These are phyloP conservation scores for Zopfochytrium polystomum DNA, from an alignment of 371 early-diverging fungal genomes.

Conservation along the genomic window DNA sequence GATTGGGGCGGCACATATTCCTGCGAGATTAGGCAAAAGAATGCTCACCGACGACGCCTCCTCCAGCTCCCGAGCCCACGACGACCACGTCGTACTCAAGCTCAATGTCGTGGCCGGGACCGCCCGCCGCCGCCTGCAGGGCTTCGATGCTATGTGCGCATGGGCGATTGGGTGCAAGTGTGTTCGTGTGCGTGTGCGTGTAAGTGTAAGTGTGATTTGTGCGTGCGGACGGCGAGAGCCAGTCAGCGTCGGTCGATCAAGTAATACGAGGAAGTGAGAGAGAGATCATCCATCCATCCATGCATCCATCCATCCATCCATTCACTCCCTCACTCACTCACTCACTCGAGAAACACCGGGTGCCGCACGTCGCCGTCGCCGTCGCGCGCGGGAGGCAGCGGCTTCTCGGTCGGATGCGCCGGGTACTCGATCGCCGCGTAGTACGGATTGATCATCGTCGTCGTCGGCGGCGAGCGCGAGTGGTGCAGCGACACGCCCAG, in stretches of 20 bases:
- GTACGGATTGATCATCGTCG: slow-evolving; percentile 10
- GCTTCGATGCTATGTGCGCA: background rate
- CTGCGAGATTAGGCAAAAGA: background rate
- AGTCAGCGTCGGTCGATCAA: background rate
- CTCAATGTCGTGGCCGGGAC: slow-evolving; percentile 15
- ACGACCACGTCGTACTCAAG: slow-evolving; percentile 63
- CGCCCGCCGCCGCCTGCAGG: background rate
- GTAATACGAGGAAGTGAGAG: background rate
- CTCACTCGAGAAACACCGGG: slow-evolving; percentile 29
- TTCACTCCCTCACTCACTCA: too few relatives aligned
- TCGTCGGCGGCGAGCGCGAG: background rate
- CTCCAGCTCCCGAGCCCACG: slow-evolving; percentile 77
- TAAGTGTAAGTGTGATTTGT: background rate
- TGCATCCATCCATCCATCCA: too few relatives aligned
- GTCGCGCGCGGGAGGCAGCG: slow-evolving; percentile 34
- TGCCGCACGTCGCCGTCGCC: slow-evolving; percentile 28
- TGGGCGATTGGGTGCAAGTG: background rate
- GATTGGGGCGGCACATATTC: background rate
- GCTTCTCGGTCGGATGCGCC: slow-evolving; percentile 44
- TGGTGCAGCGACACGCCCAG: background rate
- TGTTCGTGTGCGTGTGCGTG: background rate
- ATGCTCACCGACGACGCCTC: slow-evolving; percentile 55
- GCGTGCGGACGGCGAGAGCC: background rate
- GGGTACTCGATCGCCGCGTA: slow-evolving; percentile 50
- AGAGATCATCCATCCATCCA: too few relatives aligned